Evolutionary conservation across 352 stramenopile genomes (phyloP).

Genomic region (Pythium inflatum): DNA sequence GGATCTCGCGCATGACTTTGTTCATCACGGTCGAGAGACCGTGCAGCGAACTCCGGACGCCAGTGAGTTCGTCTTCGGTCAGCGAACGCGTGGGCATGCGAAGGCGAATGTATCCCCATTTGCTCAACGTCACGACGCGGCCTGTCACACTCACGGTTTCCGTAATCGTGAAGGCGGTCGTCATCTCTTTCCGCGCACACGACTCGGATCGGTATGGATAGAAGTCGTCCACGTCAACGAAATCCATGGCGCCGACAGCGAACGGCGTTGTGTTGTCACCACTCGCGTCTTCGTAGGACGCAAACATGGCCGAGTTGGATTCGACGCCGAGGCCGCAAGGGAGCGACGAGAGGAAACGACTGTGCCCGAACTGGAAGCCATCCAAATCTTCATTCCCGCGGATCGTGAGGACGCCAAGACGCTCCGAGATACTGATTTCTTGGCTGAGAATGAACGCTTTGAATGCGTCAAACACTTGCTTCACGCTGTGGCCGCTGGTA

Average conservation of each 20-base stretch:
- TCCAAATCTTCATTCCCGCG: conserved; percentile 27
- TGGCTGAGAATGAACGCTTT: conserved; percentile 18
- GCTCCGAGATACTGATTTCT: conserved; percentile 34
- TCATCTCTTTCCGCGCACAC: conserved; percentile 27
- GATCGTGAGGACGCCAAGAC: conserved; percentile 31
- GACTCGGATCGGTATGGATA: conserved; percentile 28
- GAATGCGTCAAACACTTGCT: conserved; percentile 31
- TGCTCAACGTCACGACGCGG: conserved; percentile 19
- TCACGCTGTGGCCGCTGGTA: conserved; percentile 23
- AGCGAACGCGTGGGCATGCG: conserved; percentile 1
- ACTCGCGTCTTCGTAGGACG: not conserved
- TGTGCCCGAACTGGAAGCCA: conserved; percentile 19
- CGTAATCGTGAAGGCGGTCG: conserved; percentile 16
- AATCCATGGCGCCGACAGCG: conserved; percentile 22
- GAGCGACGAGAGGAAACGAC: conserved; percentile 14
- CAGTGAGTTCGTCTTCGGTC: conserved; percentile 2
- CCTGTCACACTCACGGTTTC: conserved; percentile 6
- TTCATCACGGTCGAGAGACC: conserved; percentile 9
- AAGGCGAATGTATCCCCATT: conserved; percentile 22
- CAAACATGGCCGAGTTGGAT: conserved; percentile 30
- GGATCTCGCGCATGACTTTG: conserved; percentile 19
- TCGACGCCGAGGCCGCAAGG: conserved; percentile 19
- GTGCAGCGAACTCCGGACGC: not conserved
- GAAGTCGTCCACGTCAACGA: conserved; percentile 26
- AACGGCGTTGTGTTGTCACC: not conserved